Conservation (phyloP, 1,284 basidiomycete genomes). For the Ustilago trichophora region DNA sequence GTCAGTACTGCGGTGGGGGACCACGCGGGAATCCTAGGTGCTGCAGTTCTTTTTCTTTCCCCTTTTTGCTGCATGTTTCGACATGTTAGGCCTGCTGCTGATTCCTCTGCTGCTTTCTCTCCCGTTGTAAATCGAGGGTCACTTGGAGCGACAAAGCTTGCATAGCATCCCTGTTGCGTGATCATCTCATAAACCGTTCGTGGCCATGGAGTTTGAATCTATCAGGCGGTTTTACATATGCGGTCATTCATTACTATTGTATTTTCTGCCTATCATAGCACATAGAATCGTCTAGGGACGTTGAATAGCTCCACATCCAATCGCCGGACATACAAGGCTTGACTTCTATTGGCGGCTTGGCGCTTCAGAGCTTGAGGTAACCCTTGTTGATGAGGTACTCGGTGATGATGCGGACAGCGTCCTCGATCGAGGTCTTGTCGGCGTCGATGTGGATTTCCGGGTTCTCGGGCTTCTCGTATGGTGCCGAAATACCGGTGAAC, state of each 20-base stretch:
- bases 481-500: slow-evolving; percentile 96
- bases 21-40: slow-evolving; percentile 83
- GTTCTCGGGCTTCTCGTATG: slow-evolving; percentile 86
- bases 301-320: no score
- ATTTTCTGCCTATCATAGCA: no score
- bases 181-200: no score
- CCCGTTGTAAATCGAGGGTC: no score
- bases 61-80: neutral
- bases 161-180: no score
- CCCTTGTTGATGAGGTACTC: slow-evolving; percentile 78
- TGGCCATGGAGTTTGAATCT: no score
- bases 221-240: no score
- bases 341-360: neutral
- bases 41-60: slow-evolving; percentile 72
- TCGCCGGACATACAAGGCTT: neutral
- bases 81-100: neutral
- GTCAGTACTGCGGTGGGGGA: slow-evolving; percentile 86
- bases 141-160: no score
- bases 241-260: no score
- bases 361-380: slow-evolving; percentile 47
- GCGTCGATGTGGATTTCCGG: slow-evolving; percentile 95
- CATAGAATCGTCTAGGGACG: no score
- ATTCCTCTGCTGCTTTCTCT: neutral
- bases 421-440: slow-evolving; percentile 79
- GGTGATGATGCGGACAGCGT: slow-evolving; percentile 82